phyloP scores from a whole-genome alignment of 192 early-diverging fungal species.

The Martensiomyces pterosporus region DNA sequence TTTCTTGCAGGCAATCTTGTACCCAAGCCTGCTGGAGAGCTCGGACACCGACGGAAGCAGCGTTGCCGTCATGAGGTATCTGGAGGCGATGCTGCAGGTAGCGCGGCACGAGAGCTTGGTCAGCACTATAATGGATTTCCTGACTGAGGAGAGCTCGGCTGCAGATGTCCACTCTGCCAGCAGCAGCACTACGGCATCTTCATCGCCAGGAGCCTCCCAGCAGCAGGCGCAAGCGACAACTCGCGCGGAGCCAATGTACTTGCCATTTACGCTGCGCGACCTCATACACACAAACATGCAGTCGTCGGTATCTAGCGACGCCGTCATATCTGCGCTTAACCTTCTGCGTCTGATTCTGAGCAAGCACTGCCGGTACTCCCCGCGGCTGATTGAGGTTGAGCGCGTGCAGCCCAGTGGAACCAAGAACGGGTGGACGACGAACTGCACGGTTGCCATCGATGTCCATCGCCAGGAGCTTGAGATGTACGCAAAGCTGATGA shows the following conservation, averaged over 20 bases:
- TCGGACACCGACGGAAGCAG: constrained; percentile 91
- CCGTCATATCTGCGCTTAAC: constrained; percentile 79
- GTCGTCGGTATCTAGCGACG: constrained; percentile 75
- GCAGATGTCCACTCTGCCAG: constrained; percentile 17
- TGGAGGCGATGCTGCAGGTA: constrained; percentile 75
- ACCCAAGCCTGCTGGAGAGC: constrained; percentile 78
- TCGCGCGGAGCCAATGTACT: constrained; percentile 9
- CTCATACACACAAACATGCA: constrained; percentile 83
- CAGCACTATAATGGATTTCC: constrained; percentile 68
- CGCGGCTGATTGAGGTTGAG: constrained; percentile 73
- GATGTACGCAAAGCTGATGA: constrained; percentile 49
- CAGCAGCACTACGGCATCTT: too few species aligned
- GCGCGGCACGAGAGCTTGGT: constrained; percentile 72
- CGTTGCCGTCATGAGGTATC: constrained; percentile 83
- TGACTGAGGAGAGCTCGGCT: constrained; percentile 66
- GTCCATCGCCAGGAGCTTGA: constrained; percentile 50
- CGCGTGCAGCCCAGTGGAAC: constrained; percentile 27
- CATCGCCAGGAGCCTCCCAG: neutral
- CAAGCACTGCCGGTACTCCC: constrained; percentile 71
- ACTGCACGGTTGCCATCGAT: constrained; percentile 44
- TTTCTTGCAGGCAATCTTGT: constrained; percentile 83
- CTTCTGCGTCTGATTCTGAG: constrained; percentile 71
- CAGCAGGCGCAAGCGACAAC: too few species aligned
- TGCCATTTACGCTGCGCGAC: constrained; percentile 71
- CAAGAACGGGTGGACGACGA: constrained; percentile 45